phyloP scores from a whole-genome alignment of 129 eudicot genomes.

The Sambucus nigra region DNA sequence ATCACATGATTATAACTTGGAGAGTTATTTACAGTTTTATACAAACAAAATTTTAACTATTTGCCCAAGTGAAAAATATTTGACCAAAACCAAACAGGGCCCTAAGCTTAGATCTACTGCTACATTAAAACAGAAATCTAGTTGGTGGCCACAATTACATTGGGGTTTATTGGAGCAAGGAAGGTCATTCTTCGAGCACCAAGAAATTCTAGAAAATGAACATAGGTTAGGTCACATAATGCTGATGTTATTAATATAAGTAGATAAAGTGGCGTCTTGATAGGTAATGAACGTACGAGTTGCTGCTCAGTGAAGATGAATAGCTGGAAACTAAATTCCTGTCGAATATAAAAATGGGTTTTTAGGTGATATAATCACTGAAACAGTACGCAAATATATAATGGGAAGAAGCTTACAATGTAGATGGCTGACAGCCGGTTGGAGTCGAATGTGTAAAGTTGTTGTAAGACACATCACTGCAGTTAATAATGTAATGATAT shows the following conservation, averaged over 20 bases:
- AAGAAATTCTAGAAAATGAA: conserved; percentile 12
- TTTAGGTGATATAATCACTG: not conserved
- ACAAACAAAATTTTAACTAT: too few species aligned
- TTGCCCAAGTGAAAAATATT: too few species aligned
- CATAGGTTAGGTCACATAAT: not conserved
- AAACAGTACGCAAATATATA: not conserved
- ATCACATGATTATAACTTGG: too few species aligned
- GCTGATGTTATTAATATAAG: not conserved
- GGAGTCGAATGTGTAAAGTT: conserved; percentile 19
- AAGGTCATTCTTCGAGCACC: conserved; percentile 41
- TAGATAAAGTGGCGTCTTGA: not conserved
- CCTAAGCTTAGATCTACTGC: too few species aligned
- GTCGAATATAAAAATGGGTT: conserved; percentile 3
- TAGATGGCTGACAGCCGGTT: conserved; percentile 18
- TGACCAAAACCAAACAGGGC: too few species aligned
- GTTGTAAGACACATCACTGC: conserved; percentile 35
- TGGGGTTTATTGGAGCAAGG: conserved; percentile 19
- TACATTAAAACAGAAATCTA: not conserved
- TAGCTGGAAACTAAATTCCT: conserved; percentile 40
- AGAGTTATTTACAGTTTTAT: too few species aligned
- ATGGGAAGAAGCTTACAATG: conserved; percentile 19
- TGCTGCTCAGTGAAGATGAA: conserved; percentile 17
- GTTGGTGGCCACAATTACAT: not conserved
- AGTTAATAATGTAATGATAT: not conserved
- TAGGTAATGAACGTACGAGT: conserved; percentile 26